phyloP scores from a whole-genome alignment of 352 stramenopile species.

The Globisporangium cylindrosporum region DNA sequence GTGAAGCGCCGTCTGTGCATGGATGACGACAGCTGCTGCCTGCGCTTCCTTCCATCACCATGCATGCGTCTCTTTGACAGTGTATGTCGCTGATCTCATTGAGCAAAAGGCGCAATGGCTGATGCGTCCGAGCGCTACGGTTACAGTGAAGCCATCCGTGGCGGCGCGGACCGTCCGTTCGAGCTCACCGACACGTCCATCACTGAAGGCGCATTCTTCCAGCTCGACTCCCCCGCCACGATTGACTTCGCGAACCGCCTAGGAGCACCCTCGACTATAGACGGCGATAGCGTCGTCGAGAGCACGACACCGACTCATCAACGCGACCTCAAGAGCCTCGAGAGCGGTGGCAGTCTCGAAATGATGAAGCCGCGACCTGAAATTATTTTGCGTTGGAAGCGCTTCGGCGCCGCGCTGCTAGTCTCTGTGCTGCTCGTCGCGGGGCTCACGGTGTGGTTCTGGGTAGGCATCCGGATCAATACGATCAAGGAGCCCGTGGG shows the following conservation, averaged over 20 bases:
- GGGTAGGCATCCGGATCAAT: slow-evolving; percentile 13
- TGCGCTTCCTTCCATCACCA: neutral
- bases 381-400: slow-evolving; percentile 23
- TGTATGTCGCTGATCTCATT: neutral
- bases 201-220: slow-evolving; percentile 19
- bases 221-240: slow-evolving; percentile 14
- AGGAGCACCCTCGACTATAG: slow-evolving; percentile 10
- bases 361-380: slow-evolving; percentile 15
- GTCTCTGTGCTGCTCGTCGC: slow-evolving; percentile 9
- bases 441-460: slow-evolving; percentile 18
- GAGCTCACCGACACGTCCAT: slow-evolving; percentile 20
- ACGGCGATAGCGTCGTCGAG: slow-evolving; percentile 3
- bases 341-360: neutral
- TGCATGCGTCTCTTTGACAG: neutral
- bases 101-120: slow-evolving; percentile 5
- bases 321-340: neutral
- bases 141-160: neutral
- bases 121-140: slow-evolving; percentile 17
- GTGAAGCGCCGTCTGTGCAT: neutral
- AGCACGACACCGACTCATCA: neutral
- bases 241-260: neutral
- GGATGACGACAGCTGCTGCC: neutral
- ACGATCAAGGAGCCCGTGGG: slow-evolving; percentile 14
- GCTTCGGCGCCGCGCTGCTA: slow-evolving; percentile 11
- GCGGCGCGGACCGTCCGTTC: neutral